phyloP scores from a whole-genome alignment of 2,329 filamentous ascomycete species.

The Tolypocladium tundrense region DNA sequence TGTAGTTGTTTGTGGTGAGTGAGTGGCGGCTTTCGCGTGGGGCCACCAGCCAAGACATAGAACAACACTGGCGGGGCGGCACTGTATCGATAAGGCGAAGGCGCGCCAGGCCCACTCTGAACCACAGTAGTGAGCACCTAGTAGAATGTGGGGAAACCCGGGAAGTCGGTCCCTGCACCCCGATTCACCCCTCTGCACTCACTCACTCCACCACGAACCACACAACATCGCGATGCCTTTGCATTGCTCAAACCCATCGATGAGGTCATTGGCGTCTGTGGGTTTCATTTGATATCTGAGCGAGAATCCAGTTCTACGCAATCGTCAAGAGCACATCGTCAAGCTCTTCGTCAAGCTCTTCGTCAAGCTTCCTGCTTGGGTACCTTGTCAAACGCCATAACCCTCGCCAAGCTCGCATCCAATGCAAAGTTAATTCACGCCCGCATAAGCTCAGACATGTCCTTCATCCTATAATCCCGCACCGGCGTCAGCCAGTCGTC shows the following conservation, averaged over 20 bases:
- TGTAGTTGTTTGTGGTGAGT: neutral
- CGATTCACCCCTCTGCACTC: no score
- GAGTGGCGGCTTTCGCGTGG: neutral
- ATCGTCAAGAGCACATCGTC: neutral
- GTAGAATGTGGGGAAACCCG: neutral
- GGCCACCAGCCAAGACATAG: neutral
- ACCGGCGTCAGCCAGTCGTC: conserved; percentile 56
- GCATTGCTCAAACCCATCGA: neutral
- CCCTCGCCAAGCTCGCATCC: neutral
- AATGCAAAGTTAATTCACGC: neutral
- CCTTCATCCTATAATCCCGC: conserved; percentile 52
- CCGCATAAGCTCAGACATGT: conserved; percentile 45
- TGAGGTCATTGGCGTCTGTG: no score
- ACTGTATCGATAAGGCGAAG: neutral
- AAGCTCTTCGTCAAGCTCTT: neutral
- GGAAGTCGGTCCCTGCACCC: neutral
- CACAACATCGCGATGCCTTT: neutral
- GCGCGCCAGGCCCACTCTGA: no score
- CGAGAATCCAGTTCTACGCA: neutral
- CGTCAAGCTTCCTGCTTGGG: neutral
- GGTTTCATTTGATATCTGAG: neutral
- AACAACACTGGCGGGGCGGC: neutral
- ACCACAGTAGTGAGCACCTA: no score
- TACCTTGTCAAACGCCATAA: neutral
- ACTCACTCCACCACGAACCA: neutral